Conservation (phyloP, 768 basidiomycete genomes). For the Tylopilus sp. region DNA sequence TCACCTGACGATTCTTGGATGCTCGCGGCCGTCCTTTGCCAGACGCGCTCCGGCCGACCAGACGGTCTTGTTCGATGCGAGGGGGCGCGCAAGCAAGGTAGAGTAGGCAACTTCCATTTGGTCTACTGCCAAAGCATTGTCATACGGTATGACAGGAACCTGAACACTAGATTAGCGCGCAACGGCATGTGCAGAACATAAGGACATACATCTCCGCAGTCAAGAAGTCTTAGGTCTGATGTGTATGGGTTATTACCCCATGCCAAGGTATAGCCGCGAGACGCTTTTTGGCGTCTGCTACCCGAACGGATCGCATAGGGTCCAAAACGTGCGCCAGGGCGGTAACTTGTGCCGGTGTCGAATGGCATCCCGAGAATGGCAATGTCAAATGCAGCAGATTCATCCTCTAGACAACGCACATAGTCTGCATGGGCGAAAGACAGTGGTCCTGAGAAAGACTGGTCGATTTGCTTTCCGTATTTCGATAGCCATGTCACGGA, state of each 20-base stretch:
- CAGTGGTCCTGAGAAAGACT: conserved; percentile 74
- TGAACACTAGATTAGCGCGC: conserved; percentile 22
- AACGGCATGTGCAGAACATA: neutral
- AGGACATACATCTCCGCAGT: conserved; percentile 73
- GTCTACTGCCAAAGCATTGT: conserved; percentile 78
- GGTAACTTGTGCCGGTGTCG: conserved; percentile 58
- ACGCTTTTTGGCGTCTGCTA: conserved; percentile 59
- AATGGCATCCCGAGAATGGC: conserved; percentile 81
- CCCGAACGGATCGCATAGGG: conserved; percentile 83
- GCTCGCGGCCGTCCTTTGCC: conserved; percentile 56
- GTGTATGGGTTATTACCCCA: conserved; percentile 70
- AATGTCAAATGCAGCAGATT: conserved; percentile 42
- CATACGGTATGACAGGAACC: conserved; percentile 78
- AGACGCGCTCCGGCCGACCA: conserved; percentile 32
- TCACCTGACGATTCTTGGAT: conserved; percentile 72
- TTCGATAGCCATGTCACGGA: conserved; percentile 57
- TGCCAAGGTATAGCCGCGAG: conserved; percentile 64
- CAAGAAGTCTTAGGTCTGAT: conserved; percentile 57
- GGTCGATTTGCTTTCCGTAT: conserved; percentile 74
- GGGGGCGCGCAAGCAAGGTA: conserved; percentile 61
- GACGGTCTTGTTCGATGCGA: conserved; percentile 26
- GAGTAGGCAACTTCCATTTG: conserved; percentile 87
- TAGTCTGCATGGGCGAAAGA: conserved; percentile 84
- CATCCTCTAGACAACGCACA: conserved; percentile 21
- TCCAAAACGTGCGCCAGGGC: conserved; percentile 79